Base-by-base conservation (phyloP, 768 basidiomycete species). In the Sarcodon aspratus region DNA sequence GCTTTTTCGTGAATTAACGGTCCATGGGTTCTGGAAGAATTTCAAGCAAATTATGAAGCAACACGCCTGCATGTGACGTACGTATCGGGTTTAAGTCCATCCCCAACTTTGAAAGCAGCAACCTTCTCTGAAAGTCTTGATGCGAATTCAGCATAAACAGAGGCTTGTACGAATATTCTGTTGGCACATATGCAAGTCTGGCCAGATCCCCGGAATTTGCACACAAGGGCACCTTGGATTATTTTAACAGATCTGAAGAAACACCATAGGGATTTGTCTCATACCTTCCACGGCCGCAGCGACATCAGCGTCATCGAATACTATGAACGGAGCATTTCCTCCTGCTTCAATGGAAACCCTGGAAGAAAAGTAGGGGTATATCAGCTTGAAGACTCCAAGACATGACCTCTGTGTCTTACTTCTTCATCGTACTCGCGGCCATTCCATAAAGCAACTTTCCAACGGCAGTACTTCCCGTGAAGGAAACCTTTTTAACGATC, bases 231-330 rank as follows among this genome's bases (percentile, higher is more conserved):
- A 47, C 77, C 85, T n/a, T 85, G 35, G 43, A 10, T 52, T 18
- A 37, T 31, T 45, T 27, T 5, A 27, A 33, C 18, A 32, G 33
- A 36, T 7, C 33, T 42, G 17, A 36, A 36, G 38, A 10, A n/a
- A 12, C 11, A 37, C 34, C 35, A 15, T 51, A 33, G 55, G 38
- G 47, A 50, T 49, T 5, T 53, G 60, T 45, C 61, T 61, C 52
- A 51, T 61, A 76, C 94, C 88, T 54, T 82, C 80, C 7, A 99
- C 90, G 31, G 96, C 96, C 49, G 84, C 80, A 45, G 92, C 88
- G 46, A 99, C 75, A 61, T 98, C 83, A 0, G 93, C 95, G 59
- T 98, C 96, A 54, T 92, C 87, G 62, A 99, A 98, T 7, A 99
- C 87, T 56, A 98, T 96, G 65, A 99, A 93, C 0, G 95, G 87